A percentile compares a stretch with the other conserved stretches of the same genome.
Evolutionary conservation across 202 grass and related monocot species (phyloP).

Genomic region (Panicum virgatum): DNA sequence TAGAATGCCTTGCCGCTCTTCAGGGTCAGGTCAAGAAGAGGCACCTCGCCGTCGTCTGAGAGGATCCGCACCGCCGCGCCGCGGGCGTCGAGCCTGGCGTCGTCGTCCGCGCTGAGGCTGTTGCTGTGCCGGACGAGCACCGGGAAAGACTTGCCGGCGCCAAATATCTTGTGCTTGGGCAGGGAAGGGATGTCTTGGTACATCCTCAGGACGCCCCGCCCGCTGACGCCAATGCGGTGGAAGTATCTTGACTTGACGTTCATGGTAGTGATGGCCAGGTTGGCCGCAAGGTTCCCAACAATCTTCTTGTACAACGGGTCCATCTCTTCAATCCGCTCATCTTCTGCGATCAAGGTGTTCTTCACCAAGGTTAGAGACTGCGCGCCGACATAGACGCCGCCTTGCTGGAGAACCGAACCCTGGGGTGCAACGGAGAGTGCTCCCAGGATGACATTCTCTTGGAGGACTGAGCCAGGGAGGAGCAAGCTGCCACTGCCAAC

Average conservation of each 20-base stretch:
- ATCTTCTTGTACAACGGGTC: constrained; percentile 68
- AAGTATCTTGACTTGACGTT: constrained; percentile 79
- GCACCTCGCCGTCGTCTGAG: constrained; percentile 47
- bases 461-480: constrained; percentile 56
- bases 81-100: constrained; percentile 61
- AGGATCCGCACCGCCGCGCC: constrained; percentile 63
- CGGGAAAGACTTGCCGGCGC: constrained; percentile 48
- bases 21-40: constrained; percentile 61
- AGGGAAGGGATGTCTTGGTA: constrained; percentile 46
- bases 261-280: constrained; percentile 74
- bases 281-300: constrained; percentile 58
- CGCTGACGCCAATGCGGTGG: constrained; percentile 64
- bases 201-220: constrained; percentile 56
- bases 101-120: constrained; percentile 75
- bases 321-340: constrained; percentile 71
- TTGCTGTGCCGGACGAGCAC: constrained; percentile 75
- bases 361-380: constrained; percentile 58
- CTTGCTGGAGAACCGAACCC: constrained; percentile 50
- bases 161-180: constrained; percentile 64
- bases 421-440: constrained; percentile 65
- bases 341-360: constrained; percentile 48
- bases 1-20: constrained; percentile 74
- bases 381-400: constrained; percentile 60
- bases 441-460: constrained; percentile 70
- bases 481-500: constrained; percentile 68